Percentiles rank a stretch among this genome's conserved stretches.
Conservation (phyloP, 768 basidiomycete genomes). For the Psilocybe subaeruginosa region DNA sequence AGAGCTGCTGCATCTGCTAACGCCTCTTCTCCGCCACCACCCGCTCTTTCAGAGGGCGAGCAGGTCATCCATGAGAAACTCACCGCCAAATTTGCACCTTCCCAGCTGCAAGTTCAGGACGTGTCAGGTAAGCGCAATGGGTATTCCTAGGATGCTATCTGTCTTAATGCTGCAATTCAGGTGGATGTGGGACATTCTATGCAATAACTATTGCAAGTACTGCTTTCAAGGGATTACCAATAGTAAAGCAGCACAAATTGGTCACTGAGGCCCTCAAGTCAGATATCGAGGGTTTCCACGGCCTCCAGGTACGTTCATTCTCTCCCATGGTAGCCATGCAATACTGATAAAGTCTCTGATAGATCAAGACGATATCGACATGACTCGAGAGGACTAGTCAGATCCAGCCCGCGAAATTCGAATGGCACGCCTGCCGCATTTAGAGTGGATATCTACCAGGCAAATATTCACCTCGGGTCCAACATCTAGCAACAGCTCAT, state of each 20-base stretch:
- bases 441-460: neutral
- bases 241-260: conserved; percentile 91
- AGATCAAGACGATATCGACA: conserved; percentile 31
- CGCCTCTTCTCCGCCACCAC: conserved; percentile 15
- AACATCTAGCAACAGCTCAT: neutral
- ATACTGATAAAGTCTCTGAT: neutral
- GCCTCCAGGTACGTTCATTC: conserved; percentile 77
- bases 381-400: neutral
- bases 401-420: neutral
- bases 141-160: conserved; percentile 5
- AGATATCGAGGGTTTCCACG: conserved; percentile 92
- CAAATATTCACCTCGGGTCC: neutral
- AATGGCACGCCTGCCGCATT: neutral
- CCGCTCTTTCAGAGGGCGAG: conserved; percentile 62
- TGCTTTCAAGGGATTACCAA: conserved; percentile 84
- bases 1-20: conserved; percentile 19
- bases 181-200: conserved; percentile 97
- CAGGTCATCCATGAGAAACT: conserved; percentile 73
- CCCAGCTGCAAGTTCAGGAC: conserved; percentile 86
- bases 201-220: conserved; percentile 86
- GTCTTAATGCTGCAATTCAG: conserved; percentile 39
- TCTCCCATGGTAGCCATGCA: neutral
- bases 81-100: conserved; percentile 73
- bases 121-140: conserved; percentile 75
- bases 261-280: conserved; percentile 86